phyloP scores from a whole-genome alignment of 129 eudicot species.

The Escallonia rubra region DNA sequence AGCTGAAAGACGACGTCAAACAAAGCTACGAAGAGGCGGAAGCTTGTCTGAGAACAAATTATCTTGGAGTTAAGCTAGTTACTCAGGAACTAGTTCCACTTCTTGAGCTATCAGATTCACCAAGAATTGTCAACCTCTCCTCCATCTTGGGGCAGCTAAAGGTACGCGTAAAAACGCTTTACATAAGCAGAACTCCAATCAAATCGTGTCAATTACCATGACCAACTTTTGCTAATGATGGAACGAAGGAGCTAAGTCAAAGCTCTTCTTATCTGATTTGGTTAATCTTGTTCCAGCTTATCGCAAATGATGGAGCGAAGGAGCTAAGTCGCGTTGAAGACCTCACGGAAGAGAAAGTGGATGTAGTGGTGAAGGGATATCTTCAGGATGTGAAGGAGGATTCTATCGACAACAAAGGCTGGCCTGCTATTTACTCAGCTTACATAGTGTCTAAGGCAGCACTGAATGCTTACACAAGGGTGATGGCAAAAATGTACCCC shows the following conservation, averaged over 20 bases:
- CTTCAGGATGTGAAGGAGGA: constrained; percentile 24
- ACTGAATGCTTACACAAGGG: constrained; percentile 34
- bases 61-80: constrained; percentile 26
- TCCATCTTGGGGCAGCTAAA: constrained; percentile 20
- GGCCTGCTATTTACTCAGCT: constrained; percentile 27
- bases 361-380: constrained; percentile 19
- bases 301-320: constrained; percentile 21
- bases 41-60: constrained; percentile 29
- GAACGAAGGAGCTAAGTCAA: too few relatives aligned
- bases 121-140: constrained; percentile 37
- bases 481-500: constrained; percentile 17
- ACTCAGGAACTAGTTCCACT: constrained; percentile 35
- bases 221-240: background rate
- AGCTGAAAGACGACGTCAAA: background rate
- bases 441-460: constrained; percentile 32
- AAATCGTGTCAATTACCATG: background rate
- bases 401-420: constrained; percentile 23
- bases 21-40: constrained; percentile 23
- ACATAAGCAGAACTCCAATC: background rate
- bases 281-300: constrained; percentile 2
- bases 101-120: constrained; percentile 27
- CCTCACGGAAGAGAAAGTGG: constrained; percentile 21
- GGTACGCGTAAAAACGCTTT: constrained; percentile 3
- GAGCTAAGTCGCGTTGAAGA: constrained; percentile 23
- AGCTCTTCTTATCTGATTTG: too few relatives aligned